Evolutionary conservation across 163 green algal genomes (phyloP), one percentile per base, ranked within the genome.

Genomic region (Chlamydomonas reinhardtii): DNA sequence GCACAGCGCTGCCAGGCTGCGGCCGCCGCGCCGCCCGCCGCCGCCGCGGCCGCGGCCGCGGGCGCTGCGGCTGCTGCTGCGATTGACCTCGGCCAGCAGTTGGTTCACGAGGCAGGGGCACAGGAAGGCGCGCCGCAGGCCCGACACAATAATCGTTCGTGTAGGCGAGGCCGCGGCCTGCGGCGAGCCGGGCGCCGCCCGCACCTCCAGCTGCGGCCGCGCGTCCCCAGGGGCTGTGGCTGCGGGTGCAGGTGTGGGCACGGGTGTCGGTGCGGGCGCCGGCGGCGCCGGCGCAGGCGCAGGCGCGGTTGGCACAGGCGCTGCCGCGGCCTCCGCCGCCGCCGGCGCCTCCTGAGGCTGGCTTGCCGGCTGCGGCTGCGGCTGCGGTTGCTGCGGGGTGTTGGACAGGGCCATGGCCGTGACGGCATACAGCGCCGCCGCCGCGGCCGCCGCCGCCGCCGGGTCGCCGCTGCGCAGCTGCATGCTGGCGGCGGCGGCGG

Each of bases 91-190:
- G 1, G 64, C 76, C 14, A 84, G 76, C 43, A 76, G 32, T 66
- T 76, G n/a, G n/a, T 32, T n/a, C 6, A 76, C 77, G n/a, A 84
- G 31, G 52, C 77, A 84, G 31, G 65, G 77, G 66, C 77, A 76
- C 2, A 35, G 48, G 43, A 84, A 76, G 43, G 77, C 77, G 48
- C 77, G 77, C 5, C 59, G 68, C n/a, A 84, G 66, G 15, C 66
- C n/a, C 12, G 69, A 68, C 17, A 84, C 31, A 6, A 84, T 22
- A 29, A 71, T 11, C 2, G 14, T 8, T 20, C 73, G 73, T 4
- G 73, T 27, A 32, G 16, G 22, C 37, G 9, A 17, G 62, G 43
- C 1, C 4, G 12, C 5, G 76, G 9, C 20, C 35, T 35, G 31
- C 32, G 62, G 4, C 29, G 54, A 29, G 62, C 61, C 17, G 76